Evolutionary conservation across 2,329 filamentous ascomycete species (phyloP).

Genomic region (Sordariomycetes sp.): DNA sequence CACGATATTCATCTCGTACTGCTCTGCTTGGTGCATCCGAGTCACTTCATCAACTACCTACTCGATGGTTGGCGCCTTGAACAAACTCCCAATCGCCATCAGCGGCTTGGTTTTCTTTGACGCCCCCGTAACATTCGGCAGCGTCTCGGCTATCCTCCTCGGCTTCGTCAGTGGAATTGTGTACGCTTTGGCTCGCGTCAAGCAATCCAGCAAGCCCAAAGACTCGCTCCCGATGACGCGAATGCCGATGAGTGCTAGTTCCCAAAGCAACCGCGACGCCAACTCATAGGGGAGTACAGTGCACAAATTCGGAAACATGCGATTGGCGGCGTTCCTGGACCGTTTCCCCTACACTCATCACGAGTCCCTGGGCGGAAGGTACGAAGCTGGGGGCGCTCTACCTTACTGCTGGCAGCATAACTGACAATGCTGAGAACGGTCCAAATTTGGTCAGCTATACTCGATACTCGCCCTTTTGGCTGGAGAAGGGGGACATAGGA

Average conservation of each 20-base stretch:
- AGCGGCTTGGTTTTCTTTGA: conserved; percentile 93
- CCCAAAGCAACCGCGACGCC: conserved; percentile 80
- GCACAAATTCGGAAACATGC: too few relatives aligned
- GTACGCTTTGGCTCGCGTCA: conserved; percentile 58
- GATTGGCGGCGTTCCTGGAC: too few relatives aligned
- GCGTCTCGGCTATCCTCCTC: conserved; percentile 81
- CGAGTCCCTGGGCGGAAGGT: too few relatives aligned
- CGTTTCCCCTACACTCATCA: too few relatives aligned
- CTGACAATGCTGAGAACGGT: too few relatives aligned
- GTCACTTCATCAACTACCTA: conserved; percentile 97
- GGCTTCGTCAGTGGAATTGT: conserved; percentile 90
- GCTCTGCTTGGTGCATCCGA: conserved; percentile 96
- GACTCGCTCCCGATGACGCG: conserved; percentile 57
- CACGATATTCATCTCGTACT: conserved; percentile 98
- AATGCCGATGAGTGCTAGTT: conserved; percentile 76
- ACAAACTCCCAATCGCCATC: conserved; percentile 93
- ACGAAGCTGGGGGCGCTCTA: too few relatives aligned
- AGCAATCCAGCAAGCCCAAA: conserved; percentile 61
- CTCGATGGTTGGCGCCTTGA: conserved; percentile 95
- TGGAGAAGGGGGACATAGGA: too few relatives aligned
- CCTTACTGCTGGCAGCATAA: too few relatives aligned
- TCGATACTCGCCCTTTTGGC: too few relatives aligned
- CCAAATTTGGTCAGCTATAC: too few relatives aligned
- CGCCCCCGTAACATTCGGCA: conserved; percentile 84
- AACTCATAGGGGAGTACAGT: conserved; percentile 45